phyloP scores from a whole-genome alignment of 495 filamentous ascomycete species.

The Penicillium argentinense region DNA sequence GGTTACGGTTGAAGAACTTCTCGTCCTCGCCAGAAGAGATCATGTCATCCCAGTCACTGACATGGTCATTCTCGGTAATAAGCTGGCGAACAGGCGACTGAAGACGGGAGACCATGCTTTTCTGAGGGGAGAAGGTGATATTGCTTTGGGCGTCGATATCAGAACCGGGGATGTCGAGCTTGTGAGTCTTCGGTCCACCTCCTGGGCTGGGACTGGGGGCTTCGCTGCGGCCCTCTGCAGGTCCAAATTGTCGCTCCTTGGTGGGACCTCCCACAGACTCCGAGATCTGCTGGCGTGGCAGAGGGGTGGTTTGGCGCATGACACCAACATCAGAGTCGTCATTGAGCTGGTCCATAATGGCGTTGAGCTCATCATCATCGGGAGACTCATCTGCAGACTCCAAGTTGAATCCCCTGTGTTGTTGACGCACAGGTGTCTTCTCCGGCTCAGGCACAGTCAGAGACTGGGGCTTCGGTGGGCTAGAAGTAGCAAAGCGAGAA shows the following conservation, averaged over 20 bases:
- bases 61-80: constrained; percentile 63
- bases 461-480: constrained; percentile 20
- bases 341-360: constrained; percentile 80
- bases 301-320: constrained; percentile 55
- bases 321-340: constrained; percentile 68
- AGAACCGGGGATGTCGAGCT: constrained; percentile 43
- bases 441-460: constrained; percentile 9
- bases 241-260: constrained; percentile 55
- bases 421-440: constrained; percentile 6
- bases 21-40: constrained; percentile 79
- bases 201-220: constrained; percentile 75
- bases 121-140: constrained; percentile 41
- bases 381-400: constrained; percentile 43
- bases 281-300: constrained; percentile 13
- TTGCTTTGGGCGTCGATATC: constrained; percentile 40
- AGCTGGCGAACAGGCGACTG: constrained; percentile 65
- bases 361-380: constrained; percentile 79
- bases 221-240: constrained; percentile 61
- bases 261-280: constrained; percentile 47
- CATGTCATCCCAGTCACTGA: constrained; percentile 89
- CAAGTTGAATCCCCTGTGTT: constrained; percentile 13
- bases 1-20: constrained; percentile 70
- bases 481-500: constrained; percentile 39
- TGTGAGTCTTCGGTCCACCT: constrained; percentile 50
- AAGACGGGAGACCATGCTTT: constrained; percentile 35